A percentile compares a stretch with the other conserved stretches of the same genome.
These are phyloP conservation scores for Sphaerulina vaccinii DNA, from an alignment of 2,329 filamentous ascomycete genomes.

Conservation along the genomic window DNA sequence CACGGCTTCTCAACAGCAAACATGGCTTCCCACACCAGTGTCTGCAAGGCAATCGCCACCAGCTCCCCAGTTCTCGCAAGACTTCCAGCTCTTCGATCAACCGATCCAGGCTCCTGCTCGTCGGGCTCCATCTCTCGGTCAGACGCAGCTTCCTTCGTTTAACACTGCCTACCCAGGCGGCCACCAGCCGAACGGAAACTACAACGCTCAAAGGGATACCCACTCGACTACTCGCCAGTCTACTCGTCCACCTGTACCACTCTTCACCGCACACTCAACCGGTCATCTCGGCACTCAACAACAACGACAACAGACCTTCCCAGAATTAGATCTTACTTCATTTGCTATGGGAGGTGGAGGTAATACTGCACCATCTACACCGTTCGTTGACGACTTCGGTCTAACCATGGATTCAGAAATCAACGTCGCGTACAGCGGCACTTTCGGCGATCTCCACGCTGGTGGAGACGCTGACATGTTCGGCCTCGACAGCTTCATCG, in stretches of 20 bases:
- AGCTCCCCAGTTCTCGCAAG: slow-evolving; percentile 53
- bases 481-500: slow-evolving; percentile 29
- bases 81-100: slow-evolving; percentile 74
- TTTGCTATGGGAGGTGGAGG: slow-evolving; percentile 58
- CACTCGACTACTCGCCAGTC: slow-evolving; percentile 20
- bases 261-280: slow-evolving; percentile 57
- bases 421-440: slow-evolving; percentile 48
- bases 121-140: slow-evolving; percentile 54
- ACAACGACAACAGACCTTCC: slow-evolving; percentile 42
- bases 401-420: slow-evolving; percentile 41
- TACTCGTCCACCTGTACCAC: slow-evolving; percentile 65
- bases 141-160: slow-evolving; percentile 58
- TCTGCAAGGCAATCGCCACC: slow-evolving; percentile 51
- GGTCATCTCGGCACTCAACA: slow-evolving; percentile 27
- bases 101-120: slow-evolving; percentile 43
- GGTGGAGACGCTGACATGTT: slow-evolving; percentile 32
- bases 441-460: slow-evolving; percentile 45
- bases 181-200: slow-evolving; percentile 67
- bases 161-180: slow-evolving; percentile 47
- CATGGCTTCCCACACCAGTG: slow-evolving; percentile 70
- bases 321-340: slow-evolving; percentile 28
- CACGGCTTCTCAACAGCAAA: slow-evolving; percentile 72
- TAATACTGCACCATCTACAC: slow-evolving; percentile 40
- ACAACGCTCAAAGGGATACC: slow-evolving; percentile 29
- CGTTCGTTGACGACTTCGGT: slow-evolving; percentile 24